phyloP scores from a whole-genome alignment of 1,284 basidiomycete genomes.

The Cryptococcus sp. region DNA sequence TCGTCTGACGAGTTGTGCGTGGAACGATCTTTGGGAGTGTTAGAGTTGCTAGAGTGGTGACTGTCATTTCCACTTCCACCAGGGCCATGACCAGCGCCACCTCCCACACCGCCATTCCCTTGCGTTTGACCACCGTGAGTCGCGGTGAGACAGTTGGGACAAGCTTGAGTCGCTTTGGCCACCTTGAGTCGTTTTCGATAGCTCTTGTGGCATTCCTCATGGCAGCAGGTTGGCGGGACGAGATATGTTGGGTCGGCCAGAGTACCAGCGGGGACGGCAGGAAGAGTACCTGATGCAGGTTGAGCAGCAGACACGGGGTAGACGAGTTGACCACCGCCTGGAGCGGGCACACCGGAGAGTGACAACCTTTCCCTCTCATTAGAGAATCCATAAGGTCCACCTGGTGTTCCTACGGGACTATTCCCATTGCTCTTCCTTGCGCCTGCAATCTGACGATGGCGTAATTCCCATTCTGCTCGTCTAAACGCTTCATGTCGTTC shows the following conservation, averaged over 20 bases:
- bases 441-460: slow-evolving; percentile 60
- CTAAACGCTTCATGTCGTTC: slow-evolving; percentile 79
- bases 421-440: slow-evolving; percentile 61
- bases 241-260: slow-evolving; percentile 54
- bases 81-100: slow-evolving; percentile 29
- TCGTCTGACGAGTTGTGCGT: slow-evolving; percentile 24
- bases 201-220: slow-evolving; percentile 57
- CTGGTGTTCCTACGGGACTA: slow-evolving; percentile 64
- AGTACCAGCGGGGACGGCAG: slow-evolving; percentile 52
- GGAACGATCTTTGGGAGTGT: slow-evolving; percentile 50
- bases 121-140: slow-evolving; percentile 20
- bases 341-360: slow-evolving; percentile 34
- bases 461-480: slow-evolving; percentile 79
- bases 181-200: slow-evolving; percentile 56
- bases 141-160: slow-evolving; percentile 49
- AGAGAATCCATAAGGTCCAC: slow-evolving; percentile 37
- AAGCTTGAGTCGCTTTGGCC: slow-evolving; percentile 52
- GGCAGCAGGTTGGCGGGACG: slow-evolving; percentile 55
- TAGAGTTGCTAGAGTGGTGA: slow-evolving; percentile 42
- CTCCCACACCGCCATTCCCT: slow-evolving; percentile 24
- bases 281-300: slow-evolving; percentile 48
- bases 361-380: slow-evolving; percentile 46
- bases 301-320: slow-evolving; percentile 52
- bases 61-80: slow-evolving; percentile 28
- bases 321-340: slow-evolving; percentile 46